Evolutionary conservation across 352 stramenopile species (phyloP), one percentile per base, ranked within the genome.

Genomic region (Globisporangium alternatum): DNA sequence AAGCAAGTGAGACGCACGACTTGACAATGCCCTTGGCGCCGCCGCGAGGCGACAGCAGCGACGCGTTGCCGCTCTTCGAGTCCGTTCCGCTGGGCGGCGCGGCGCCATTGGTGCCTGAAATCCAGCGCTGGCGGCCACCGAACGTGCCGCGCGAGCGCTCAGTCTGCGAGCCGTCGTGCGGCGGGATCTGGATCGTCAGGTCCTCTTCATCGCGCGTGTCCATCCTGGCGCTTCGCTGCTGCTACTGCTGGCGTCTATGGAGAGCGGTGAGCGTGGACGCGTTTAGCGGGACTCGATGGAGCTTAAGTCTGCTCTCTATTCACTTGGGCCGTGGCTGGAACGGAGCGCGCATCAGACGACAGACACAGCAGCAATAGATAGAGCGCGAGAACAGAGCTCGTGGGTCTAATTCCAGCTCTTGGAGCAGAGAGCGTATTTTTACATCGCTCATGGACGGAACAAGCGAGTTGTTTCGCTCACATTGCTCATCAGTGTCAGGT

Each of bases 81-180:
- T 88, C 80, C 5, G 67, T 64, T 3, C 51, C 70, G 41, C 54
- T 74, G 5, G 62, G 33, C 8, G 59, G 33, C 25, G 55, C 64
- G 1, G 22, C 56, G 17, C 51, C 55, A 17, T 51, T 65, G 12
- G 53, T 70, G 13, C 69, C 71, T 0, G 77, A 86, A 31, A 93
- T 66, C 84, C 84, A 93, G n/a, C 84, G 77, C 70, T 93, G 84
- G 0, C 84, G 72, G 7, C 84, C 84, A 9, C 84, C 84, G 60
- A 84, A 93, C 13, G 84, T 91, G 21, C 82, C 84, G 8, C 76
- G 70, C 5, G 80, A 80, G 22, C 84, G 83, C 57, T 93, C 82
- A 0, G 82, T 90, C 68, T 90, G 80, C 17, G 80, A 89, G 8
- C 81, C 82, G 68, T 93, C 84, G 33, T 80, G 75, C 19, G 71